phyloP scores from a whole-genome alignment of 2,329 filamentous ascomycete genomes.

The Ilyonectria mors-panacis region DNA sequence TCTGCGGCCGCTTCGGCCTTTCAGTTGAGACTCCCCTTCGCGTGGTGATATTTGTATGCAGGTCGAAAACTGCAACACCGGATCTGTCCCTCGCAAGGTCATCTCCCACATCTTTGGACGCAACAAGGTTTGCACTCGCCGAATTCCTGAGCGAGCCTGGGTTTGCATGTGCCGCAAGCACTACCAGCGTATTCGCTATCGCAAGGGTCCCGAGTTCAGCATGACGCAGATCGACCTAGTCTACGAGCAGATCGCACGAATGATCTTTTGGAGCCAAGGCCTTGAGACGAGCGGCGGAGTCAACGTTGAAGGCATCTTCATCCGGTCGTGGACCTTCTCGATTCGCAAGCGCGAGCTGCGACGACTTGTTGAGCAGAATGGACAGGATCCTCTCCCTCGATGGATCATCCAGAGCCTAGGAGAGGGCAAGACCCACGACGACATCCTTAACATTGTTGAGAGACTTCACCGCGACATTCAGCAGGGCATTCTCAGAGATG shows the following conservation, averaged over 20 bases:
- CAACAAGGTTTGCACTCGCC: conserved; percentile 83
- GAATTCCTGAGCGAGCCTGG: conserved; percentile 80
- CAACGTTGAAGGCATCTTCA: conserved; percentile 50
- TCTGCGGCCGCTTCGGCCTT: conserved; percentile 36
- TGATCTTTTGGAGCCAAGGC: conserved; percentile 73
- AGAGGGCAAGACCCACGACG: conserved; percentile 62
- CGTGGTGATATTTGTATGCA: conserved; percentile 66
- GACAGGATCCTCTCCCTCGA: conserved; percentile 45
- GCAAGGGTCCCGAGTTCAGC: conserved; percentile 74
- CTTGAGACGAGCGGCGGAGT: conserved; percentile 56
- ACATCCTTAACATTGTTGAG: conserved; percentile 64
- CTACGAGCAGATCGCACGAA: conserved; percentile 71
- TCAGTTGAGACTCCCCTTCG: conserved; percentile 35
- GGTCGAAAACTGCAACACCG: conserved; percentile 70
- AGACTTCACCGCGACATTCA: conserved; percentile 63
- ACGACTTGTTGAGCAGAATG: conserved; percentile 60
- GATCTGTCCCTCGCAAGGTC: conserved; percentile 77
- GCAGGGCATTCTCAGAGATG: conserved; percentile 57
- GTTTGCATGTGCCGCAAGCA: conserved; percentile 85
- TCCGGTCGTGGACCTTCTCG: conserved; percentile 70
- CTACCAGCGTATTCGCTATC: conserved; percentile 82
- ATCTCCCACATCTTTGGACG: conserved; percentile 88
- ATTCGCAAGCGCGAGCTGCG: conserved; percentile 76
- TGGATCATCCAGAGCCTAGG: conserved; percentile 66
- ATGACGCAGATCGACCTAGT: conserved; percentile 76